Evolutionary conservation across 139 green algal genomes (phyloP), one percentile per base, ranked within the genome.

Genomic region (Tetradesmus obliquus): DNA sequence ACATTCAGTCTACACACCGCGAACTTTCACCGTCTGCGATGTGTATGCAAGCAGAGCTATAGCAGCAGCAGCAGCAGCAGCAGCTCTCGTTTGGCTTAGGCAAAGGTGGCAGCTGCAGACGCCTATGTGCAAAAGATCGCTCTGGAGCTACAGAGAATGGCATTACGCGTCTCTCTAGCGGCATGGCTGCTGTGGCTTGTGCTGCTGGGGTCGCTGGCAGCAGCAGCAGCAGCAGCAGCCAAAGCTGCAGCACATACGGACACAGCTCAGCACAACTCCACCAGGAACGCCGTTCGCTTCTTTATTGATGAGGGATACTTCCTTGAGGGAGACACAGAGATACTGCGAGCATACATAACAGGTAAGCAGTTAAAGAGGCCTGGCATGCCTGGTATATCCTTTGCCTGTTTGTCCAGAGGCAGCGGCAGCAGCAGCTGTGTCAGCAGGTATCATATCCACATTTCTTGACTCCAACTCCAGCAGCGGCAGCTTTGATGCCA

Each of bases 251-350:
- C 66, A 76, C 3, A 6, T 6, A 3, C 66, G n/a, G 17, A 76
- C 66, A 13, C 66, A 55, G 71, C 15, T 24, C 83, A 88, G 12
- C 60, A 20, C 60, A 80, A 19, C 84, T 19, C 6, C 45, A 22
- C 4, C 62, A 89, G 32, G 32, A 51, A 60, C 13, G 0, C 13
- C 24, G 79, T 22, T 58, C 91, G 94, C 13, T 92, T 96, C 55
- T 96, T 91, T 91, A 90, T 96, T 1, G 95, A 96, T 54, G 92
- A 95, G 72, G 95, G 91, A 71, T 94, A 90, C 32, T 96, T 96
- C 53, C 79, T 88, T 0, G 24, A 79, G 55, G 95, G 94, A 5
- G 95, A 96, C 45, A 96, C 95, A 1, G 82, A 90, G 45, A 85
- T 96, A 7, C 83, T 96, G n/a, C 90, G 91, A 5, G 87, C 87